Conservation (phyloP, 2,329 filamentous ascomycete genomes). For the Colletotrichum noveboracense region DNA sequence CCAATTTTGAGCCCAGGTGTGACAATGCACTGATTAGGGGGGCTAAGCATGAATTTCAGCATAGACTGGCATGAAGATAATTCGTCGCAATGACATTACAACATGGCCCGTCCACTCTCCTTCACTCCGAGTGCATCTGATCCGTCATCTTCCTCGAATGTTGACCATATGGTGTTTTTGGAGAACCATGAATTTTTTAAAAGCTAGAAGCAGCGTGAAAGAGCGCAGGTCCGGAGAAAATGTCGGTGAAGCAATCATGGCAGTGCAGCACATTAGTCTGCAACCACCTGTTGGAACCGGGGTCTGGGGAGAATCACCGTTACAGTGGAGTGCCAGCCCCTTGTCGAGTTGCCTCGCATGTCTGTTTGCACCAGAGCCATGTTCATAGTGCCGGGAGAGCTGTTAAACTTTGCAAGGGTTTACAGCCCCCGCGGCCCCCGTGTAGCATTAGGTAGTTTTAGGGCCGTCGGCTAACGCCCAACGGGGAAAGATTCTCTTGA, state of each 20-base stretch:
- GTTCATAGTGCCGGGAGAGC: neutral
- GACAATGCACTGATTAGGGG: neutral
- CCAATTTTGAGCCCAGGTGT: neutral
- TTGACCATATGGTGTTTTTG: neutral
- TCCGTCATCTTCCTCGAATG: neutral
- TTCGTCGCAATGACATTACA: neutral
- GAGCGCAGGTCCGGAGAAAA: neutral
- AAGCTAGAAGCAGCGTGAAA: neutral
- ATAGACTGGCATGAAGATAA: neutral
- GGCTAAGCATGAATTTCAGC: neutral
- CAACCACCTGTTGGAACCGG: neutral
- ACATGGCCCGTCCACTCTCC: neutral
- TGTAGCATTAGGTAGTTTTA: neutral
- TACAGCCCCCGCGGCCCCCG: neutral
- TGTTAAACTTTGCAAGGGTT: neutral
- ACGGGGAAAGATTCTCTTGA: neutral
- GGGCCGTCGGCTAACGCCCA: neutral
- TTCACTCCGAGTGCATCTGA: neutral
- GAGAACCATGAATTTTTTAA: neutral
- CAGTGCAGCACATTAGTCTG: neutral
- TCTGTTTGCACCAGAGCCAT: neutral
- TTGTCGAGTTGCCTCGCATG: neutral
- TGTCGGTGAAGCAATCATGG: neutral
- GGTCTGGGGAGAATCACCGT: neutral
- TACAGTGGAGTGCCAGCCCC: neutral